Evolutionary conservation across 345 rosid species (phyloP).

Genomic region (Boechera divaricarpa): DNA sequence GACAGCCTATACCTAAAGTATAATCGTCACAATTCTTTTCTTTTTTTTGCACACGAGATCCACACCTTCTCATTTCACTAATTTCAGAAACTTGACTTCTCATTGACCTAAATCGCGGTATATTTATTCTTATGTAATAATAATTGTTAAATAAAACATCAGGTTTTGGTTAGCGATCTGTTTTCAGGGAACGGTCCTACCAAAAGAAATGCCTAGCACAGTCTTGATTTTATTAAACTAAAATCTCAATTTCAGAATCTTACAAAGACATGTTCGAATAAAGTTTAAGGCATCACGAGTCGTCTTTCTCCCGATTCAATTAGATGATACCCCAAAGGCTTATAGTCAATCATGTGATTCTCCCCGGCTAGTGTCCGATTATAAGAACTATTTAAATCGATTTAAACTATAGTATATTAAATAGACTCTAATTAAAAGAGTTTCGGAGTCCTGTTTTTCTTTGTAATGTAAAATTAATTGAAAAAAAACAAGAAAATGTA

Average conservation of each 20-base stretch:
- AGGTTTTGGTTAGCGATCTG: background rate
- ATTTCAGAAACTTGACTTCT: background rate
- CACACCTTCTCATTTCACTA: background rate
- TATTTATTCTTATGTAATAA: background rate
- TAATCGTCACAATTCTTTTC: background rate
- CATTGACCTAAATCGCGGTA: background rate
- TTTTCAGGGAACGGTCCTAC: background rate
- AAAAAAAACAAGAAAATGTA: background rate
- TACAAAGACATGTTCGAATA: conserved; percentile 13
- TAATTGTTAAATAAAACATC: background rate
- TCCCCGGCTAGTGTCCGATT: background rate
- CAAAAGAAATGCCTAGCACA: background rate
- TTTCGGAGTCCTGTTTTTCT: background rate
- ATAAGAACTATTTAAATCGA: background rate
- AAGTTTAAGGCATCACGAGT: conserved; percentile 8
- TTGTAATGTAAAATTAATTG: background rate
- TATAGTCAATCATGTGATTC: conserved; percentile 1
- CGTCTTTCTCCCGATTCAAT: background rate
- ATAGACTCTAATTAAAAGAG: background rate
- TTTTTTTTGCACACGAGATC: background rate
- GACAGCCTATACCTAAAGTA: background rate
- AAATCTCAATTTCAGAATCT: background rate
- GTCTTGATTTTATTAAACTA: background rate
- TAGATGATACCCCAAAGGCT: background rate
- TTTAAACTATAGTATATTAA: background rate